Evolutionary conservation across 352 stramenopile genomes (phyloP).

Genomic region (Globisporangium yorkense): DNA sequence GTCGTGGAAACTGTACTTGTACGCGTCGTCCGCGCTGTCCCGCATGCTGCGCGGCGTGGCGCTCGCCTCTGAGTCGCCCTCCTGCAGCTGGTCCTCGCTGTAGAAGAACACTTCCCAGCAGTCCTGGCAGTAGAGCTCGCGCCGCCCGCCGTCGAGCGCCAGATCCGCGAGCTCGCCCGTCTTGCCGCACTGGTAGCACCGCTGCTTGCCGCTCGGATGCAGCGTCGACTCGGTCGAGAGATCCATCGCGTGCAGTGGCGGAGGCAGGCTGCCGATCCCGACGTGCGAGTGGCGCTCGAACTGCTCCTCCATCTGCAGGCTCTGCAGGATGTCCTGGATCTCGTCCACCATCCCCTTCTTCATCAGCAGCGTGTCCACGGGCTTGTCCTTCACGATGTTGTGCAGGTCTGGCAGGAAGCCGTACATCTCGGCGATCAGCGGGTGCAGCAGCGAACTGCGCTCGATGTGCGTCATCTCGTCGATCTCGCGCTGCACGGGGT

Average conservation of each 20-base stretch:
- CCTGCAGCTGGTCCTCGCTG: constrained; percentile 35
- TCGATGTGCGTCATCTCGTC: constrained; percentile 16
- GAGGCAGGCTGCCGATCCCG: constrained; percentile 34
- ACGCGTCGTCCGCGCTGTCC: constrained; percentile 25
- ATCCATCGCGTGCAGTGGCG: constrained; percentile 4
- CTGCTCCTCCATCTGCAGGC: constrained; percentile 72
- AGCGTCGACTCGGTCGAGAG: constrained; percentile 1
- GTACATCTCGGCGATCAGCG: constrained; percentile 50
- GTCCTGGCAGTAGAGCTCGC: constrained; percentile 62
- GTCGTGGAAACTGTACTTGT: constrained; percentile 79
- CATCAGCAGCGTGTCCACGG: constrained; percentile 41
- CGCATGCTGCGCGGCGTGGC: constrained; percentile 10
- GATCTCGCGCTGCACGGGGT: constrained; percentile 9
- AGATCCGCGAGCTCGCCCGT: constrained; percentile 50
- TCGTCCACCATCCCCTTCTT: constrained; percentile 77
- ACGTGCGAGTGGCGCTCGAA: constrained; percentile 72
- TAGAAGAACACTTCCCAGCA: constrained; percentile 78
- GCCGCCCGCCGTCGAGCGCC: constrained; percentile 29
- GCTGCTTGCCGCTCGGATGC: constrained; percentile 10
- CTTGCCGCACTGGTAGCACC: constrained; percentile 54
- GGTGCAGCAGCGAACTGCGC: constrained; percentile 33
- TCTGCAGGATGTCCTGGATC: constrained; percentile 74
- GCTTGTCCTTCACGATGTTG: constrained; percentile 48
- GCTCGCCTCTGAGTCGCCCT: constrained; percentile 6
- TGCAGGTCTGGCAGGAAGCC: constrained; percentile 38